Conservation (phyloP, 805 yeast species). For the Zygosaccharomyces siamensis region DNA sequence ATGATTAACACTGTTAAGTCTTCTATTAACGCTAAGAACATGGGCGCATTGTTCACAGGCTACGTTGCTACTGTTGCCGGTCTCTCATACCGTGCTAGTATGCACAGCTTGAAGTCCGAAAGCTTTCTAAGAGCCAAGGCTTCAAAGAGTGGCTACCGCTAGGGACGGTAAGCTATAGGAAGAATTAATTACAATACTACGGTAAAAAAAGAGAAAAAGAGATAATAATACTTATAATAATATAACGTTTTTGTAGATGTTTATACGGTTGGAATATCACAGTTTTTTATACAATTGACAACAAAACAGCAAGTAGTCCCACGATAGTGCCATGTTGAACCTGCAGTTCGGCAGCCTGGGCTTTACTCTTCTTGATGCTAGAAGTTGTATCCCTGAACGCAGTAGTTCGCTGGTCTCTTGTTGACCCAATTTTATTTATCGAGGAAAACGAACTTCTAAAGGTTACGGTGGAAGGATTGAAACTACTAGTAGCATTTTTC, state of each 20-base stretch:
- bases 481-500: constrained; percentile 17
- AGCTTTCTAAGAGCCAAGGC: constrained; percentile 13
- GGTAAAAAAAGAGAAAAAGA: not conserved
- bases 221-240: not conserved
- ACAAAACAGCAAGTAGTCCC: constrained; percentile 38
- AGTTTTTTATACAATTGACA: constrained; percentile 23
- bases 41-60: constrained; percentile 16
- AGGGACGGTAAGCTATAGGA: not conserved
- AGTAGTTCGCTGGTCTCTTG: not conserved
- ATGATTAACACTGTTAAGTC: constrained; percentile 20
- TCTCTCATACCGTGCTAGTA: constrained; percentile 18
- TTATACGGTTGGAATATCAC: constrained; percentile 56
- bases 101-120: constrained; percentile 16
- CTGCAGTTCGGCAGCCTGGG: constrained; percentile 17
- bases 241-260: not conserved
- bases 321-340: constrained; percentile 25
- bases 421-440: not conserved
- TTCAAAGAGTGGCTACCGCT: constrained; percentile 12
- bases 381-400: not conserved
- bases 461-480: constrained; percentile 5
- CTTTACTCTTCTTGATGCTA: constrained; percentile 24
- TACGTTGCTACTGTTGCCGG: constrained; percentile 17
- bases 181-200: not conserved
- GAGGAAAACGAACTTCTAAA: not conserved
- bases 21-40: constrained; percentile 17